phyloP scores from a whole-genome alignment of 306 rosid species.

The Vigna reflexopilosa region DNA sequence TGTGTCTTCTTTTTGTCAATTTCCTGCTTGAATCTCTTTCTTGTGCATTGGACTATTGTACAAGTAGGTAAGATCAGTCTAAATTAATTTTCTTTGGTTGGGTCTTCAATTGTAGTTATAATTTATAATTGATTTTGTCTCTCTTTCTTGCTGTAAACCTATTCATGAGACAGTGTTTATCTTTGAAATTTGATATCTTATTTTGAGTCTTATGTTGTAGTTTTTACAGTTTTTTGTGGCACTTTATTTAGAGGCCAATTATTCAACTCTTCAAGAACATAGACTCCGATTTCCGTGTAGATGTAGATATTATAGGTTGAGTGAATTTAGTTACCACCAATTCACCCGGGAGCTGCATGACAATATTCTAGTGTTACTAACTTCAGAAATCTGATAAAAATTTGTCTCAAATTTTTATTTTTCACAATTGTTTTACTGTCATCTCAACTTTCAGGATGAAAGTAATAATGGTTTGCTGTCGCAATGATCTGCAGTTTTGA shows the following conservation, averaged over 20 bases:
- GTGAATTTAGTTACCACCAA: neutral
- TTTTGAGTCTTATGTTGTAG: neutral
- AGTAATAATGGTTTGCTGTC: neutral
- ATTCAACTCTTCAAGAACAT: neutral
- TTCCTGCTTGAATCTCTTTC: neutral
- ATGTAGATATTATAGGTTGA: neutral
- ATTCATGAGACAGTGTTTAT: neutral
- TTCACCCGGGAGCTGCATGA: neutral
- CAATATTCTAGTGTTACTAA: neutral
- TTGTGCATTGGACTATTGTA: neutral
- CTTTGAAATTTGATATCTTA: neutral
- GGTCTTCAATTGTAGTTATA: neutral
- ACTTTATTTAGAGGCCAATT: neutral
- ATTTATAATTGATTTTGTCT: neutral
- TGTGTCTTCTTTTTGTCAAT: neutral
- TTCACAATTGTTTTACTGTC: neutral
- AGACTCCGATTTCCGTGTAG: neutral
- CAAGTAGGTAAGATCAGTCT: neutral
- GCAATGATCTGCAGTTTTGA: constrained; percentile 8
- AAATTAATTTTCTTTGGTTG: neutral
- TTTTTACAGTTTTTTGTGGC: neutral
- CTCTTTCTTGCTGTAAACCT: neutral
- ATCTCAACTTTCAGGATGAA: neutral
- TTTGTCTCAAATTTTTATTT: neutral
- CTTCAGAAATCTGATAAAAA: neutral